A percentile compares a stretch with the other conserved stretches of the same genome.
Evolutionary conservation across 345 rosid genomes (phyloP).

Genomic region (Eucalyptus paniculata): DNA sequence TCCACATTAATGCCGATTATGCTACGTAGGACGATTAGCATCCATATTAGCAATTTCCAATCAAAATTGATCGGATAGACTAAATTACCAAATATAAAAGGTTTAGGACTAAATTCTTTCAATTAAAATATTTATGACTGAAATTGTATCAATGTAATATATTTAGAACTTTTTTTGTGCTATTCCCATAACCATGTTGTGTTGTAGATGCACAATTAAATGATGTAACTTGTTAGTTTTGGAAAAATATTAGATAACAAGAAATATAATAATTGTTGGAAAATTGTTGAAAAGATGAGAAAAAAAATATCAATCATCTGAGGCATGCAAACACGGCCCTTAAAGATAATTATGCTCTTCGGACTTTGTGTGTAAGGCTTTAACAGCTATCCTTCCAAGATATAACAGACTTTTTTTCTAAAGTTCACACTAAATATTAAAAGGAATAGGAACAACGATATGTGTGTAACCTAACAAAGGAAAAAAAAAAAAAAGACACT

Average conservation of each 20-base stretch:
- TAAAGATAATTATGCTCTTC: neutral
- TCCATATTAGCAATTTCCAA: neutral
- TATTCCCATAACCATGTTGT: neutral
- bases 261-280: neutral
- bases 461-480: neutral
- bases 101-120: too few relatives aligned
- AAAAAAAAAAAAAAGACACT: too few relatives aligned
- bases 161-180: too few relatives aligned
- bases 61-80: too few relatives aligned
- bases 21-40: fast-evolving
- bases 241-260: neutral
- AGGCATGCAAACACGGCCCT: neutral
- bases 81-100: too few relatives aligned
- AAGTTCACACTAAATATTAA: neutral
- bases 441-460: neutral
- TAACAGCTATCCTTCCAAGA: neutral
- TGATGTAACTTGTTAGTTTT: neutral
- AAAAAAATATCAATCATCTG: too few relatives aligned
- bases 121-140: too few relatives aligned
- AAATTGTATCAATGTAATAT: too few relatives aligned
- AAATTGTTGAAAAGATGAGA: too few relatives aligned
- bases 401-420: too few relatives aligned
- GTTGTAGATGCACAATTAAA: neutral
- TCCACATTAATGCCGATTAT: too few relatives aligned
- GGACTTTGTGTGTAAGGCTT: neutral